Percentiles rank a stretch among this genome's conserved stretches.
Evolutionary conservation across 2,329 filamentous ascomycete species (phyloP).

Genomic region (Penicillium polonicum): DNA sequence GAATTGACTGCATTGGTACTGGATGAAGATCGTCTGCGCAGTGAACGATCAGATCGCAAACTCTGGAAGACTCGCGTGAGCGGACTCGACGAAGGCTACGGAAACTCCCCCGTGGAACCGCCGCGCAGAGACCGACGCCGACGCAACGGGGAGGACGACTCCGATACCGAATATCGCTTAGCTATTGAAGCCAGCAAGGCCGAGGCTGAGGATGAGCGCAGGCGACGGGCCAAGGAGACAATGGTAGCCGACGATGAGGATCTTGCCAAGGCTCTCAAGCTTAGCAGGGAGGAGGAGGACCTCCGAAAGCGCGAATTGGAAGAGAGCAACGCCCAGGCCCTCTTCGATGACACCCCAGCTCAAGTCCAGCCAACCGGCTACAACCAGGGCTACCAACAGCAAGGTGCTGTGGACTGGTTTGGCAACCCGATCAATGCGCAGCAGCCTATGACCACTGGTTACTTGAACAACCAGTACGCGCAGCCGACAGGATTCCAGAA

Average conservation of each 20-base stretch:
- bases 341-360: slow-evolving; percentile 79
- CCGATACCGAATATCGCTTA: slow-evolving; percentile 85
- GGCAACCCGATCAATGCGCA: slow-evolving; percentile 88
- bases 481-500: slow-evolving; percentile 72
- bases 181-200: slow-evolving; percentile 93
- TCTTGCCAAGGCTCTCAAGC: slow-evolving; percentile 87
- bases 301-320: slow-evolving; percentile 82
- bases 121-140: slow-evolving; percentile 49
- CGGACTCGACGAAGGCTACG: slow-evolving; percentile 75
- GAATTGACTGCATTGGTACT: slow-evolving; percentile 88
- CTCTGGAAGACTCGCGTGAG: slow-evolving; percentile 96
- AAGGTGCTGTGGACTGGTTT: slow-evolving; percentile 93
- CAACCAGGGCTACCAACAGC: slow-evolving; percentile 97
- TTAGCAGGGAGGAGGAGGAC: slow-evolving; percentile 90
- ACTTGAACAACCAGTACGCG: slow-evolving; percentile 65
- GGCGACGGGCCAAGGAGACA: slow-evolving; percentile 61
- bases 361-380: slow-evolving; percentile 82
- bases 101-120: slow-evolving; percentile 44
- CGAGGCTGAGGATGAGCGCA: slow-evolving; percentile 88
- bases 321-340: slow-evolving; percentile 74
- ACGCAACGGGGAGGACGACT: slow-evolving; percentile 63
- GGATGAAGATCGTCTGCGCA: slow-evolving; percentile 88
- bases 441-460: slow-evolving; percentile 66
- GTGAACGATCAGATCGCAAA: slow-evolving; percentile 86
- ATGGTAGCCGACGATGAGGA: slow-evolving; percentile 74